A percentile compares a stretch with the other conserved stretches of the same genome.
Conservation (phyloP, 306 rosid genomes). For the Trifolium subterraneum region DNA sequence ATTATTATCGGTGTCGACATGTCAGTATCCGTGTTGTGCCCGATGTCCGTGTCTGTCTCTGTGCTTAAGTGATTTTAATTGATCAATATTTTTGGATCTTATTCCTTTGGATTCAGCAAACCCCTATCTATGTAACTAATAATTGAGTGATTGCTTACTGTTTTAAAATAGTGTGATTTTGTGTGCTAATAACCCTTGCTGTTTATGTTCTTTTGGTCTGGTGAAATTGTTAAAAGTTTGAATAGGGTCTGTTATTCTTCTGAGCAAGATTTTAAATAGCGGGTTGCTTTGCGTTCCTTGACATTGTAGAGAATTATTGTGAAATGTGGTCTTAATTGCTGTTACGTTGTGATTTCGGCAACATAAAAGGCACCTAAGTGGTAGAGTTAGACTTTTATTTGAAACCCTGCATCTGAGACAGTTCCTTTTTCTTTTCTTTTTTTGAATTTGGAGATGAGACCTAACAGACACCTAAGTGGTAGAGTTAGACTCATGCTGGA, state of each 20-base stretch:
- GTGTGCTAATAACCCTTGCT: neutral
- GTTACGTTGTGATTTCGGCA: neutral
- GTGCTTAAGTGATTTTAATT: neutral
- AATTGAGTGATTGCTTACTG: neutral
- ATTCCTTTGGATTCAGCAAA: neutral
- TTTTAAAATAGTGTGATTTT: slow-evolving; percentile 1
- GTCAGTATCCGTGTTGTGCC: no score
- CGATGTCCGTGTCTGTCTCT: no score
- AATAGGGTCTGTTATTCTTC: slow-evolving; percentile 18
- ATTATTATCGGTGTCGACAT: no score
- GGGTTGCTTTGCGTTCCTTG: neutral
- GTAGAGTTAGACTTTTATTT: no score
- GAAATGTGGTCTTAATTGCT: neutral
- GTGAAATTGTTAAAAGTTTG: slow-evolving; percentile 3
- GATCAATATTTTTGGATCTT: neutral
- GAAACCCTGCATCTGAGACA: neutral
- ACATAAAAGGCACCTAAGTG: no score
- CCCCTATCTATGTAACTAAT: neutral
- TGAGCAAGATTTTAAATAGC: neutral
- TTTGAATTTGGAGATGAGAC: neutral
- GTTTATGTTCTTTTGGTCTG: slow-evolving; percentile 9
- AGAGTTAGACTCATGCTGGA: slow-evolving; percentile 10
- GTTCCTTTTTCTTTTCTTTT: slow-evolving; percentile 30
- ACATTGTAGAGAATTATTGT: neutral
- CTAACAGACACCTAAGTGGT: neutral